Base-by-base conservation (phyloP, 1,284 basidiomycete species). In the Ustilago curta region DNA sequence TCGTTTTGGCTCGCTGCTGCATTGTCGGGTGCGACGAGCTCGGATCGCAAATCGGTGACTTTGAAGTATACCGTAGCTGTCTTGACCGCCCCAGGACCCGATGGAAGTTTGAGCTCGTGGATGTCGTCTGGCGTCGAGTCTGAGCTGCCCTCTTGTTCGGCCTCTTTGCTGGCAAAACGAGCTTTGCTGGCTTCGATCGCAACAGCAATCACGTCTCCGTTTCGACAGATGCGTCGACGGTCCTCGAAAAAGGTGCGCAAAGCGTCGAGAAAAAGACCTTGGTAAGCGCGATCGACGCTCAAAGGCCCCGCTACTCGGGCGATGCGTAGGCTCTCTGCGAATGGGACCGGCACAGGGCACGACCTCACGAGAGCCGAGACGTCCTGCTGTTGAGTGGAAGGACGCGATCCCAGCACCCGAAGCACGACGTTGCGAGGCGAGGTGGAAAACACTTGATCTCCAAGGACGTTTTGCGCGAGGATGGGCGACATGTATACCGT, bases 271-370 rank as follows among this genome's bases (percentile, higher is more conserved):
- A 93, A 92, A 8, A 90, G 84, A 0, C 88, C 83, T 80, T 97
- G 92, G 79, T 93, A 93, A 35, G 87, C 86, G 60, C 91, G 91
- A 83, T 91, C 90, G 6, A 90, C 90, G 1, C 92, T 91, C 68
- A 91, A 86, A 0, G 94, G 90, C 0, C 94, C 94, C 0, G 93
- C 91, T 4, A 99, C 88, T 19, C 94, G 89, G 2, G 94, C 91
- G 39, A 99, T 87, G 1, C 92, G 93, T 32, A 97, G 49, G 8
- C 65, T 59, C 49, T 82, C 83, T n/a, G 82, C 82, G 31, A 79
- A 77, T 0, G 82, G 81, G 8, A 84, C 48, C 0, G 81, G 74
- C 27, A 82, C 70, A 3, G 82, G 81, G 39, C 77, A 69, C 3
- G 62, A 66, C 14, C 74, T 55, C 16, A 67, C 70, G 23, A 78